phyloP scores from a whole-genome alignment of 78 protist genomes.

The Emiliania huxleyi region DNA sequence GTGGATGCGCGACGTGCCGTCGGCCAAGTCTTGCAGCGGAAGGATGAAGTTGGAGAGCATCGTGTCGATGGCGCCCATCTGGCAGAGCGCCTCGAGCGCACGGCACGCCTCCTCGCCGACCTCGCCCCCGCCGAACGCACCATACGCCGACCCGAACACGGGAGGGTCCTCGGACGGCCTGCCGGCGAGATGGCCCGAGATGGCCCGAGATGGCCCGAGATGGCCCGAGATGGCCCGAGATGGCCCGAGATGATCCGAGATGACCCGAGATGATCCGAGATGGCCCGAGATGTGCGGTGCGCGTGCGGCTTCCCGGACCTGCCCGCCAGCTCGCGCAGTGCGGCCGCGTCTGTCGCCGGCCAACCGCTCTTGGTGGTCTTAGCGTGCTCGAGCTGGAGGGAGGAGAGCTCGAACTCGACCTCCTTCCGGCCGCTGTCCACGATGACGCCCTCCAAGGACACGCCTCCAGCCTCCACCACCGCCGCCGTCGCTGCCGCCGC shows the following conservation, averaged over 20 bases:
- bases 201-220: no score
- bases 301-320: no score
- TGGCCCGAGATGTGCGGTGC: no score
- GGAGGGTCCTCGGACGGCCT: background rate
- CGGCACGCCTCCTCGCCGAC: constrained; percentile 52
- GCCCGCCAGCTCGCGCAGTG: background rate
- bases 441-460: no score
- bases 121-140: constrained; percentile 25
- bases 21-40: constrained; percentile 68
- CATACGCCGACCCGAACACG: constrained; percentile 53
- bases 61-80: constrained; percentile 61
- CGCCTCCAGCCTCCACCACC: no score
- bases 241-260: no score
- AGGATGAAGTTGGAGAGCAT: constrained; percentile 65
- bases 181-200: no score
- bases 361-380: background rate
- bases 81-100: constrained; percentile 55
- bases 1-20: constrained; percentile 62
- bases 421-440: background rate
- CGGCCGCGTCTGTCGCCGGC: background rate
- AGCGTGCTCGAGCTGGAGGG: background rate
- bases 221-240: no score
- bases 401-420: background rate
- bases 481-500: no score
- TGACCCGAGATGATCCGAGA: no score